Base-by-base conservation (phyloP, 768 basidiomycete genomes). In the Exidia glandulosa region DNA sequence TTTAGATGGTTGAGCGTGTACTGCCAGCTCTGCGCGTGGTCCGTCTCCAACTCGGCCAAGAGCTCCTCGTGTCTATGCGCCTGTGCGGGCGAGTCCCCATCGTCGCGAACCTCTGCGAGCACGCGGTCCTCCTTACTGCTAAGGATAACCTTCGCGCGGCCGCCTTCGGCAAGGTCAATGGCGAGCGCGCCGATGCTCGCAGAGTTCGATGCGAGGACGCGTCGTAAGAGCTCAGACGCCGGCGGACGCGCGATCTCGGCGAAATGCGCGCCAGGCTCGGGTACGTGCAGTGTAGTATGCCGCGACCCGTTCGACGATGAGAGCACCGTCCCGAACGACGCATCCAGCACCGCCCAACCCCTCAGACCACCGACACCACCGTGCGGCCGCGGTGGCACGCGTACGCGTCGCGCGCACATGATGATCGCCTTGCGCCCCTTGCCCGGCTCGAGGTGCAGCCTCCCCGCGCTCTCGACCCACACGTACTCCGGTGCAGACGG, bases 361-460 rank as follows among this genome's bases (percentile, higher is more conserved):
- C 85, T 85, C 2, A 77, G 78, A 31, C 70, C 67, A 1, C 74
- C 70, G 31, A 93, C 71, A 36, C 76, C 74, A 2, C 73, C 75
- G 90, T 90, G 93, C 3, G 68, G 70, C 27, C 92, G 70, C 2
- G 64, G 68, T 7, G 84, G 82, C 78, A 90, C 86, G 66, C 79
- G 79, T 50, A 86, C 74, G 32, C 86, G 81, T 9, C 95, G 79
- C 0, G 88, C 94, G 59, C 82, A 83, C n/a, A 99, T 77, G 34
- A 99, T 83, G 67, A 99, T 92, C 2, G 93, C 91, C 73, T 98
- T 96, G 36, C 93, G 77, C 1, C 93, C 93, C 68, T 97, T 97
- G 1, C 93, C 92, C 0, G 92, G 87, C 74, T 99, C 95, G 59
- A 90, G 81, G 66, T 94, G 88, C 41, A 98, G 77, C 32, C 90